Conservation (phyloP, 495 filamentous ascomycete species). For the Cercophora samala region DNA sequence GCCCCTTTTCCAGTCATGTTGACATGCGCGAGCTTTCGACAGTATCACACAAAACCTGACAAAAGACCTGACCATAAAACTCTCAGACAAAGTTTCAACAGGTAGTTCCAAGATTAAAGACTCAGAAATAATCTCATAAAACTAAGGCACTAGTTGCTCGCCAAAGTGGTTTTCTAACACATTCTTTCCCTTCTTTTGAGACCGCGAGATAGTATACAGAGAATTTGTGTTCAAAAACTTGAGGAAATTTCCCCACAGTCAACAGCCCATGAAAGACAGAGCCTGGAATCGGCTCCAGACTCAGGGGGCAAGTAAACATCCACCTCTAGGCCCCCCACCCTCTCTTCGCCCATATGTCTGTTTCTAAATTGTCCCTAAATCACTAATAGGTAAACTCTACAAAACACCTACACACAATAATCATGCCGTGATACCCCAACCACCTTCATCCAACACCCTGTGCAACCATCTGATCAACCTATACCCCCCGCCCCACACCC, state of each 20-base stretch:
- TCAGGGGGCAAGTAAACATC: neutral
- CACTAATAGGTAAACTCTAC: neutral
- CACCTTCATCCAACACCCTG: neutral
- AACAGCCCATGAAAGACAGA: no score
- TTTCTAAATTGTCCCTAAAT: neutral
- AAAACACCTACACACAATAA: neutral
- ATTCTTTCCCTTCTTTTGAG: no score
- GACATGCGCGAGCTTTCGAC: neutral
- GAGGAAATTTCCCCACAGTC: no score
- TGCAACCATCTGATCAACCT: neutral
- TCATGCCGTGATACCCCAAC: neutral
- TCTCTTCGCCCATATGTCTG: neutral
- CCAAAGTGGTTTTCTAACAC: no score
- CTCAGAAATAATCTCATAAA: no score
- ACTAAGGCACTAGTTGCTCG: no score
- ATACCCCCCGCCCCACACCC: neutral
- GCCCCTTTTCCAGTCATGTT: neutral
- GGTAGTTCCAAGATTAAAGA: no score
- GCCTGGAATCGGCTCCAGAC: no score
- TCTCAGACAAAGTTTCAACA: neutral
- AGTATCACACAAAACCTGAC: neutral
- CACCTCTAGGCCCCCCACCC: neutral
- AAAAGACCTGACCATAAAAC: neutral
- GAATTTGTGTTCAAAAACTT: no score
- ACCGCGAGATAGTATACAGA: no score